phyloP scores from a whole-genome alignment of 139 green algal species.

The Mychonastes homosphaera region DNA sequence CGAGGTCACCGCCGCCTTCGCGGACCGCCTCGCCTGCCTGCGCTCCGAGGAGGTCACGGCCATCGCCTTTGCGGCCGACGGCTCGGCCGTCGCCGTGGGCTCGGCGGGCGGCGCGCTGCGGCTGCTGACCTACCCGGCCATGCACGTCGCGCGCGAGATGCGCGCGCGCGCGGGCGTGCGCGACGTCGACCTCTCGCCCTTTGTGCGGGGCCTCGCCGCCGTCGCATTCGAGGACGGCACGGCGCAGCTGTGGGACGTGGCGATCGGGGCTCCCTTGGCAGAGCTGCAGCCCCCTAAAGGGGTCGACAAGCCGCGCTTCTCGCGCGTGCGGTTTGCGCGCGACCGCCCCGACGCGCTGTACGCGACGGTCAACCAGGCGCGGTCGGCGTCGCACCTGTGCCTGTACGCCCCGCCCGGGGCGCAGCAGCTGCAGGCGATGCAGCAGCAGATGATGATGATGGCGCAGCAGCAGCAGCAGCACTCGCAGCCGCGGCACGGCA shows the following conservation, averaged over 20 bases:
- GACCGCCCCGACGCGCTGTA: slow-evolving; percentile 4
- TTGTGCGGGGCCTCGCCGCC: too few species aligned
- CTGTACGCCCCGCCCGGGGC: not conserved
- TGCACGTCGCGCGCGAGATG: not conserved
- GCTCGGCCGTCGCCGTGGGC: slow-evolving; percentile 9
- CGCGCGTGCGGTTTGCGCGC: slow-evolving; percentile 10
- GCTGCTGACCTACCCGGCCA: slow-evolving; percentile 15
- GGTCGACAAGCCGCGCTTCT: not conserved
- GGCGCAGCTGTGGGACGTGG: slow-evolving; percentile 11
- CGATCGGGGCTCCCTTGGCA: not conserved
- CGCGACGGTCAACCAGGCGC: not conserved
- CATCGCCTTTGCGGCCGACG: not conserved
- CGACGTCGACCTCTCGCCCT: too few species aligned
- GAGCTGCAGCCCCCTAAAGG: slow-evolving; percentile 13
- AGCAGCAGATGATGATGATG: not conserved
- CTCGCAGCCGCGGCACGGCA: not conserved
- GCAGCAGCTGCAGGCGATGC: not conserved
- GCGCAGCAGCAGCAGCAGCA: not conserved
- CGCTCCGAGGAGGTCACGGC: slow-evolving; percentile 3
- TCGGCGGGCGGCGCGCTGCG: slow-evolving; percentile 4
- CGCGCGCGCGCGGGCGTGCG: too few species aligned
- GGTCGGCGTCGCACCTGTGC: not conserved
- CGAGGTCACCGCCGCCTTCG: slow-evolving; percentile 5
- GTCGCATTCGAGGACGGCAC: slow-evolving; percentile 5
- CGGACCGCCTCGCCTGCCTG: not conserved